Evolutionary conservation across 441 rosid species (phyloP).

Genomic region (Geranium incanum): DNA sequence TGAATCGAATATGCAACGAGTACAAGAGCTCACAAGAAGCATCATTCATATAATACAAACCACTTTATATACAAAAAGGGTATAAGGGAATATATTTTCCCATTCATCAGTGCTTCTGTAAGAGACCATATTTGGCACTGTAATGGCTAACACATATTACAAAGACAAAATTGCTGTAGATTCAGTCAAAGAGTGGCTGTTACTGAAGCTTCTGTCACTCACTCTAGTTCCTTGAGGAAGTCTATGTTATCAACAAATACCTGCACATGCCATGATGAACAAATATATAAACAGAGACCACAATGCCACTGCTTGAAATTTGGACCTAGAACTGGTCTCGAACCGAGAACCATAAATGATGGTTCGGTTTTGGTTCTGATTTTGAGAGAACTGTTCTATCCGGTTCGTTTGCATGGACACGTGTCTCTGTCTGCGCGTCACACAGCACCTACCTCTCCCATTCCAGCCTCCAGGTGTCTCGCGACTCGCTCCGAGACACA

Average conservation of each 20-base stretch:
- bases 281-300: background rate
- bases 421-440: too few relatives aligned
- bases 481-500: too few relatives aligned
- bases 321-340: too few relatives aligned
- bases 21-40: too few relatives aligned
- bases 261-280: constrained; percentile 17
- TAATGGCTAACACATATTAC: background rate
- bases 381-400: too few relatives aligned
- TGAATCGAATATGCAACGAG: too few relatives aligned
- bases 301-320: background rate
- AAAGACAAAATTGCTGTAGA: constrained; percentile 21
- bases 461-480: too few relatives aligned
- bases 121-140: background rate
- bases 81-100: background rate
- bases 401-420: too few relatives aligned
- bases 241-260: constrained; percentile 38
- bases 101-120: constrained; percentile 2
- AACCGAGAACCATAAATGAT: too few relatives aligned
- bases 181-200: constrained; percentile 9
- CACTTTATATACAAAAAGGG: constrained; percentile 8
- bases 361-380: too few relatives aligned
- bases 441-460: too few relatives aligned
- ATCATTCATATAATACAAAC: background rate
- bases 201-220: constrained; percentile 23
- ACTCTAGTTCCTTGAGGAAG: constrained; percentile 34